Evolutionary conservation across 148 eudicot genomes (phyloP), one percentile per base, ranked within the genome.

Genomic region (Cornus florida): DNA sequence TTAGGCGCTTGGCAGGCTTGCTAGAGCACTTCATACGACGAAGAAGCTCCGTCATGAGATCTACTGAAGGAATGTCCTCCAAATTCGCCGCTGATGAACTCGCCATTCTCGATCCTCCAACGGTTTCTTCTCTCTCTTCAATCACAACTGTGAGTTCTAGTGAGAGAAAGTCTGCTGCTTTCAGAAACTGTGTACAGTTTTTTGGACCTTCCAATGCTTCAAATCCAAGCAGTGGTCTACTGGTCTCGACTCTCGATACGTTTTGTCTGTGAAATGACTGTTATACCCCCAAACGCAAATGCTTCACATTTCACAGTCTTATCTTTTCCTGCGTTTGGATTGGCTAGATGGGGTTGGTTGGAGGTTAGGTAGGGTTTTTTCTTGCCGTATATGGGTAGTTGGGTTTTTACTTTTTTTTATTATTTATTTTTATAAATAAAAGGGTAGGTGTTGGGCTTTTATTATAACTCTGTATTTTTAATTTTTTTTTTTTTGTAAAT

Each of bases 1-100:
- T 95, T 86, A 95, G 97, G 79, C 97, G 97, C 70, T 95, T 92
- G 86, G 93, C 97, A 23, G 99, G 97, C 71, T 95, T 93, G 81
- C 88, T 62, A 35, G 93, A 84, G 69, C 99, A 95, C 75, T 91
- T 95, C 93, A 93, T 89, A 35, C 99, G 99, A 48, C 99, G 99
- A 50, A 95, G 90, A 31, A 95, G 97, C 86, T 95, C 99, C 31
- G 89, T 73, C 99, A 92, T 92, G 82, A 95, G 86, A 85, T 92
- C 94, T 41, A 77, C 73, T 0, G 97, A 89, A 12, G 88, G 88
- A 2, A 93, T 88, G 78, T 95, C 99, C 68, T 95, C 99, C 87
- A 95, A 87, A 62, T 86, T 86, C 76, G 79, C 75, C 14, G 76
- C 38, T 23, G 79, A 76, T 53, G 77, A 60, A 35, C 50, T 50